Conservation (phyloP, 2,329 filamentous ascomycete genomes). For the Neonectria faginata region DNA sequence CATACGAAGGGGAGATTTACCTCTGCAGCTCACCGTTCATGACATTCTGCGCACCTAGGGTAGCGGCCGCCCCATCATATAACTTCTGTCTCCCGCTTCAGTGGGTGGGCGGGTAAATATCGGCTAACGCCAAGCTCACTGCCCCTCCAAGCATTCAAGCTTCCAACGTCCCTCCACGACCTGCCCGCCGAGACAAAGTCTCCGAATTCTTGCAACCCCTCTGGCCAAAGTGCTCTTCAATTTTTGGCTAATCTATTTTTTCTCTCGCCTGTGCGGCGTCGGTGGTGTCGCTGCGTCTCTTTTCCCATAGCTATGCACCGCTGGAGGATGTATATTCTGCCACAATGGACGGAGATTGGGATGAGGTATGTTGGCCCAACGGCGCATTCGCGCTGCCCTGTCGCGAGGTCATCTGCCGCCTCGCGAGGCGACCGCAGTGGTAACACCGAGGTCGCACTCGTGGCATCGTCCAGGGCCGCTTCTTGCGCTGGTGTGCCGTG, state of each 20-base stretch:
- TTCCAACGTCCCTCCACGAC: conserved; percentile 33
- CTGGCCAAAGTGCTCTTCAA: conserved; percentile 6
- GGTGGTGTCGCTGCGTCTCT: conserved; percentile 26
- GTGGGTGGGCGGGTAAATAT: conserved; percentile 37
- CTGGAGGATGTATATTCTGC: conserved; percentile 53
- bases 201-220: conserved; percentile 9
- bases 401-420: conserved; percentile 1
- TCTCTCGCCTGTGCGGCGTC: conserved; percentile 29
- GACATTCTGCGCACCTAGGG: not conserved
- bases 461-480: not conserved
- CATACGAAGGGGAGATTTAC: no score
- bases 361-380: conserved; percentile 65
- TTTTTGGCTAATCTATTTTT: conserved; percentile 1
- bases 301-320: conserved; percentile 48
- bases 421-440: conserved; percentile 10
- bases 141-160: conserved; percentile 44
- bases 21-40: not conserved
- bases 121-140: conserved; percentile 39
- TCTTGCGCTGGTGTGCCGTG: not conserved
- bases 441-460: conserved; percentile 10
- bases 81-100: no score
- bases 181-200: conserved; percentile 27
- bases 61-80: not conserved
- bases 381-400: conserved; percentile 17
- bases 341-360: conserved; percentile 76